phyloP scores from a whole-genome alignment of 306 rosid species.

The Delonix regia region DNA sequence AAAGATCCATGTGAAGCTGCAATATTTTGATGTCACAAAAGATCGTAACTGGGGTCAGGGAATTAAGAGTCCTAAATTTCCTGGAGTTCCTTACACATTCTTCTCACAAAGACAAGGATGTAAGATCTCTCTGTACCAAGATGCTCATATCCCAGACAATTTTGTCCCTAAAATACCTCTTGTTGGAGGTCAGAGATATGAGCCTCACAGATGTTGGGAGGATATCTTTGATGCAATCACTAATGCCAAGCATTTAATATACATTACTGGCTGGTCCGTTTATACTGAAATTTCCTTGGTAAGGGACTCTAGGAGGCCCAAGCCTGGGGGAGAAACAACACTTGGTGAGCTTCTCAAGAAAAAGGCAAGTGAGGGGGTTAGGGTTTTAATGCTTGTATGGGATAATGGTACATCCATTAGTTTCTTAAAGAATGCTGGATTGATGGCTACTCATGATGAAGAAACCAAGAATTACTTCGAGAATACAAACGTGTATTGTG shows the following conservation, averaged over 20 bases:
- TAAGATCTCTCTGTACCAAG: constrained; percentile 69
- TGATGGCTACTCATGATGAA: constrained; percentile 82
- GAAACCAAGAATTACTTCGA: constrained; percentile 57
- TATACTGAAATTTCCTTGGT: constrained; percentile 71
- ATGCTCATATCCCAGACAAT: constrained; percentile 73
- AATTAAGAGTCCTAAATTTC: constrained; percentile 59
- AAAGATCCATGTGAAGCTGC: constrained; percentile 74
- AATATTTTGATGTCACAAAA: constrained; percentile 60
- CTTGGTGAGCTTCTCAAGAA: constrained; percentile 74
- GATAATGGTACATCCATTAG: constrained; percentile 75
- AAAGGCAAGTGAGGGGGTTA: constrained; percentile 73
- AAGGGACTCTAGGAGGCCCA: constrained; percentile 75
- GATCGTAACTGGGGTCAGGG: constrained; percentile 65
- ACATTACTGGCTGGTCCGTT: constrained; percentile 84
- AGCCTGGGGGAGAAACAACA: constrained; percentile 61
- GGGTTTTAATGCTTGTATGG: constrained; percentile 77
- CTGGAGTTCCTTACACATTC: constrained; percentile 78
- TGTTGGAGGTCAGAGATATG: constrained; percentile 59
- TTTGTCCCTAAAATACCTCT: constrained; percentile 68
- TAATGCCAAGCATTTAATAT: constrained; percentile 65
- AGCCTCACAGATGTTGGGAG: constrained; percentile 80
- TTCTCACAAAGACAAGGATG: constrained; percentile 70
- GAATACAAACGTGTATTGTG: constrained; percentile 62
- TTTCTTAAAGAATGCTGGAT: constrained; percentile 69
- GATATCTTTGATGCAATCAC: constrained; percentile 71